These are phyloP conservation scores for Pichia paraexigua DNA, from an alignment of 805 yeast genomes.

Conservation along the genomic window DNA sequence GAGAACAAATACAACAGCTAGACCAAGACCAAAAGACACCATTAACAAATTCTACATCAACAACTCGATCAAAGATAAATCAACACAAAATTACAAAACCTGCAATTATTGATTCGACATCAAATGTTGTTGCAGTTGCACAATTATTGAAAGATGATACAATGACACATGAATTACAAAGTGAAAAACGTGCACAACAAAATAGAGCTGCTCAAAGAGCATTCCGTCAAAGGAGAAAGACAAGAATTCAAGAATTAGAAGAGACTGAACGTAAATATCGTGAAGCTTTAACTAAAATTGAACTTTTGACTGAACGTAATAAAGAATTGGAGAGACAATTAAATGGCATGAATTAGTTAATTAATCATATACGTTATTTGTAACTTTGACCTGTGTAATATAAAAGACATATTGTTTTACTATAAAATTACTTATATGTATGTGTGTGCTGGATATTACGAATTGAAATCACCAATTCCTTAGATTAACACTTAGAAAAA, in stretches of 20 bases:
- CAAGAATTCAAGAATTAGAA: slow-evolving; percentile 74
- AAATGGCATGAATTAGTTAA: neutral
- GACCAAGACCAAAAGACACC: neutral
- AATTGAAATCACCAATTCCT: neutral
- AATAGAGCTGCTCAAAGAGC: slow-evolving; percentile 90
- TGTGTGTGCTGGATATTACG: neutral
- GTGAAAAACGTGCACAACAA: slow-evolving; percentile 73
- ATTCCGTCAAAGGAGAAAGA: slow-evolving; percentile 77
- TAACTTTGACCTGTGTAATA: neutral
- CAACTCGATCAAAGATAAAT: neutral
- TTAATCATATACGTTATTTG: neutral
- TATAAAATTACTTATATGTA: neutral
- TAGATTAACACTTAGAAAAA: neutral
- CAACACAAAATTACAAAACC: neutral
- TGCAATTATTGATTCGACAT: neutral
- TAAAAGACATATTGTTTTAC: neutral
- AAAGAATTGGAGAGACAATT: slow-evolving; percentile 58
- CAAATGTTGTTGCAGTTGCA: slow-evolving; percentile 2
- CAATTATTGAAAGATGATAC: neutral
- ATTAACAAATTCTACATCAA: neutral
- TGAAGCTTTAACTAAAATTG: slow-evolving; percentile 55
- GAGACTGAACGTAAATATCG: slow-evolving; percentile 55
- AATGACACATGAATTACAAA: neutral
- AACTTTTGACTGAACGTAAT: slow-evolving; percentile 58
- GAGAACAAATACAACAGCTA: neutral